Conservation (phyloP, 2,329 filamentous ascomycete species). For the Aspergillus pseudoviridinutans region DNA sequence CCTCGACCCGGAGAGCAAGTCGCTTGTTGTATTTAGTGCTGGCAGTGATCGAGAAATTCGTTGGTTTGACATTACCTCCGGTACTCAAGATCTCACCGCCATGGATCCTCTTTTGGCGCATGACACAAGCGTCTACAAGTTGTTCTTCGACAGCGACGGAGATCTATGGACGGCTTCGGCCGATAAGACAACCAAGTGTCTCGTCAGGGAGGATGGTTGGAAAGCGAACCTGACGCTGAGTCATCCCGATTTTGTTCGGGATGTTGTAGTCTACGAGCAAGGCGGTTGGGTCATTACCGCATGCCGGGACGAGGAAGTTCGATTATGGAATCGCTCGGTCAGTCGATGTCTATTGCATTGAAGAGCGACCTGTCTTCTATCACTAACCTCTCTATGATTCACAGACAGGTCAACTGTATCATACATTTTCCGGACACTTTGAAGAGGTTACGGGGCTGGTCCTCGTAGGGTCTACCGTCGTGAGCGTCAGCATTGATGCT, state of each 20-base stretch:
- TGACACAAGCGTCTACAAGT: slow-evolving; percentile 82
- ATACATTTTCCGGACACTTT: slow-evolving; percentile 76
- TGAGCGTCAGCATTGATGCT: slow-evolving; percentile 85
- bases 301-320: slow-evolving; percentile 85
- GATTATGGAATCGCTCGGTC: slow-evolving; percentile 73
- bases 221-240: slow-evolving; percentile 65
- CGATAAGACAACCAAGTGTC: slow-evolving; percentile 80
- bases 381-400: slow-evolving; percentile 27
- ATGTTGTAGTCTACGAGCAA: slow-evolving; percentile 65
- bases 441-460: slow-evolving; percentile 86
- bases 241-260: slow-evolving; percentile 88
- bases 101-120: slow-evolving; percentile 68
- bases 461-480: slow-evolving; percentile 56
- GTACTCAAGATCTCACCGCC: slow-evolving; percentile 48
- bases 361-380: neutral
- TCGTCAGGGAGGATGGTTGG: slow-evolving; percentile 66
- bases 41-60: slow-evolving; percentile 78
- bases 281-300: slow-evolving; percentile 80
- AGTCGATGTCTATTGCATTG: slow-evolving; percentile 13
- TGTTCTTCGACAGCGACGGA: slow-evolving; percentile 67
- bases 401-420: slow-evolving; percentile 66
- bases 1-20: slow-evolving; percentile 36
- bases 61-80: slow-evolving; percentile 48
- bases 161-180: slow-evolving; percentile 92
- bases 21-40: slow-evolving; percentile 67